Base-by-base conservation (phyloP, 2,329 filamentous ascomycete species). In the Lizonia empirigonia region DNA sequence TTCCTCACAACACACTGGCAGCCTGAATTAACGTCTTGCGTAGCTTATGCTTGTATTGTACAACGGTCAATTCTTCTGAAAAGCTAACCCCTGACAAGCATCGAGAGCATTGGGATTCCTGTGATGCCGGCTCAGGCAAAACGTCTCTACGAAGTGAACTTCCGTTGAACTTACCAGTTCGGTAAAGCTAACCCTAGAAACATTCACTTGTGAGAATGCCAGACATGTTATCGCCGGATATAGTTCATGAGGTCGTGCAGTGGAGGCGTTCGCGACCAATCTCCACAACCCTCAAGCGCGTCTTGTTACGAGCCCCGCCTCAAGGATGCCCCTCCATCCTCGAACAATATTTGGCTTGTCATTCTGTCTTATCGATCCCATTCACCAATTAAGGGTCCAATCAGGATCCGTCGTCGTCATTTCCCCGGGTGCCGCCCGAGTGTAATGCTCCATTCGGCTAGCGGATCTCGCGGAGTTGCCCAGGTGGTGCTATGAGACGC, bases 211-310 rank as follows among this genome's bases (percentile, higher is more conserved):
- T n/a, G n/a, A n/a, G n/a, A n/a, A n/a, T n/a, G 8, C 29, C 13
- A 32, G 29, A 32, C 7, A 6, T 15, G 12, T 13, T 13, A 18
- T n/a, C 5, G n/a, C 12, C 19, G n/a, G 12, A 5, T 27, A 13
- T 7, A 24, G 35, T 35, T 30, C 24, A 7, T 35, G 38, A 35
- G 10, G 7, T 35, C 48, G 10, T 16, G 20, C 29, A 37, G 46
- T 33, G 39, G 19, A 33, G 32, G 37, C 42, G 42, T 34, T 52
- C 42, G 44, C 44, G 27, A 26, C 26, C 38, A 47, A 52, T 47
- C 33, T 52, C 42, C 49, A 47, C 46, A 39, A 15, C 37, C 12
- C 36, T 30, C 36, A 45, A 45, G 41, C 48, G 48, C 42, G 36
- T 27, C 42, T 23, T 42, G 46, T 42, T 32, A n/a, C 24, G 16